phyloP scores from a whole-genome alignment of 2,329 filamentous ascomycete species.

The Diaporthe vaccinii region DNA sequence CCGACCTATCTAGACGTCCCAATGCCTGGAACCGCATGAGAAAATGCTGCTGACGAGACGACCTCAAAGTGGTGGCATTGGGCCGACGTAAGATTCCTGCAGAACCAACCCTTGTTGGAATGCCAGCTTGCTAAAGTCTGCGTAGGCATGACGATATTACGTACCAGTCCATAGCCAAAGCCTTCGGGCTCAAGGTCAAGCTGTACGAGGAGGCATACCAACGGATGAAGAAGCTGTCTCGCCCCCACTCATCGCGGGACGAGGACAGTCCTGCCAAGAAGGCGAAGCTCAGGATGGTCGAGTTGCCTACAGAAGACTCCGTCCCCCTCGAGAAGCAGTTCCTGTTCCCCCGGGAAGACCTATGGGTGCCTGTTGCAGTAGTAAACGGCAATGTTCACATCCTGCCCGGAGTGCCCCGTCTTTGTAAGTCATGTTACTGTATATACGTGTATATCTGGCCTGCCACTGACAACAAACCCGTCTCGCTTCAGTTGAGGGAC shows the following conservation, averaged over 20 bases:
- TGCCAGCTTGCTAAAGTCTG: constrained; percentile 33
- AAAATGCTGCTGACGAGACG: constrained; percentile 38
- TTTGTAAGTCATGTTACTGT: constrained; percentile 67
- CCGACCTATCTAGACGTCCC: background rate
- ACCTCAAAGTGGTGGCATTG: constrained; percentile 81
- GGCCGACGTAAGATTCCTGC: constrained; percentile 79
- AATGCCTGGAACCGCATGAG: background rate
- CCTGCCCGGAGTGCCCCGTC: constrained; percentile 86
- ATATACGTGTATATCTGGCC: background rate
- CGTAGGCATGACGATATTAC: constrained; percentile 95
- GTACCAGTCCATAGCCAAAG: constrained; percentile 92
- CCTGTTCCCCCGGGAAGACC: constrained; percentile 81
- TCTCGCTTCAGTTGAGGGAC: constrained; percentile 69
- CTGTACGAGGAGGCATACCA: constrained; percentile 83
- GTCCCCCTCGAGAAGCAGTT: constrained; percentile 78
- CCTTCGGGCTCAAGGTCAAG: constrained; percentile 82
- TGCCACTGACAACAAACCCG: background rate
- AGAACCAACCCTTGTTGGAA: background rate
- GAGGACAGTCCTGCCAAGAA: constrained; percentile 81
- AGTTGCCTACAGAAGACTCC: constrained; percentile 81
- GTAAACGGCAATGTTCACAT: constrained; percentile 96
- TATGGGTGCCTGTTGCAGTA: constrained; percentile 92
- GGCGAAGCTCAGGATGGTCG: constrained; percentile 91
- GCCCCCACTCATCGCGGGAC: constrained; percentile 81
- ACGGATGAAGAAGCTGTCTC: constrained; percentile 87